Evolutionary conservation across 1,139 yeast species (phyloP).

Genomic region (Saccharomyces pastorianus): DNA sequence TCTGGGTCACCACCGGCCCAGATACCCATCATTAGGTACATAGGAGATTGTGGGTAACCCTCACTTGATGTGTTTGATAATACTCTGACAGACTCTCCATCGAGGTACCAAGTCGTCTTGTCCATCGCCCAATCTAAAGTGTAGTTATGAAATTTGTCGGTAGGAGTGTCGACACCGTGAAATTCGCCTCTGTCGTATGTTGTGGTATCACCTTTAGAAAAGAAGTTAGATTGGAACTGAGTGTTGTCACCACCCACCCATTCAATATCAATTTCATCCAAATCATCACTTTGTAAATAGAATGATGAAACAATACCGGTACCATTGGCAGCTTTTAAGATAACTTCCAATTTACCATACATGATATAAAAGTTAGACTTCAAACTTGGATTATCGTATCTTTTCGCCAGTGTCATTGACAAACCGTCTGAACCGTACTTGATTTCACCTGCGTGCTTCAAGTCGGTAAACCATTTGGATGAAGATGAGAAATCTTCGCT

Average conservation of each 20-base stretch:
- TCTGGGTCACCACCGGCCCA: constrained; percentile 70
- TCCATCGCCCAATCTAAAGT: constrained; percentile 76
- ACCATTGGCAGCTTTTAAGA: constrained; percentile 64
- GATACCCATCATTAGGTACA: constrained; percentile 57
- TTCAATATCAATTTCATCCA: constrained; percentile 82
- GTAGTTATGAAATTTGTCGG: constrained; percentile 59
- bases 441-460: constrained; percentile 34
- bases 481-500: constrained; percentile 41
- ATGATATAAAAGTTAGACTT: constrained; percentile 71
- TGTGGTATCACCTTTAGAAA: constrained; percentile 68
- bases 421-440: constrained; percentile 47
- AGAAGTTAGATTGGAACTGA: constrained; percentile 73
- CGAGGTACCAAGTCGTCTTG: constrained; percentile 50
- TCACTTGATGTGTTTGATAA: constrained; percentile 41
- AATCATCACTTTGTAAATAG: constrained; percentile 74
- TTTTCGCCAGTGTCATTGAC: constrained; percentile 47
- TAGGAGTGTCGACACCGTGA: constrained; percentile 51
- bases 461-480: constrained; percentile 38
- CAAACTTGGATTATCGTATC: constrained; percentile 69
- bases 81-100: constrained; percentile 54
- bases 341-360: constrained; percentile 78
- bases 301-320: constrained; percentile 71
- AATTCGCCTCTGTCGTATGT: constrained; percentile 76
- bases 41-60: constrained; percentile 75
- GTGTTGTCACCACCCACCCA: constrained; percentile 70